Percentiles rank a stretch among this genome's conserved stretches.
Conservation (phyloP, 2,329 filamentous ascomycete species). For the Trichoderma semiorbis region DNA sequence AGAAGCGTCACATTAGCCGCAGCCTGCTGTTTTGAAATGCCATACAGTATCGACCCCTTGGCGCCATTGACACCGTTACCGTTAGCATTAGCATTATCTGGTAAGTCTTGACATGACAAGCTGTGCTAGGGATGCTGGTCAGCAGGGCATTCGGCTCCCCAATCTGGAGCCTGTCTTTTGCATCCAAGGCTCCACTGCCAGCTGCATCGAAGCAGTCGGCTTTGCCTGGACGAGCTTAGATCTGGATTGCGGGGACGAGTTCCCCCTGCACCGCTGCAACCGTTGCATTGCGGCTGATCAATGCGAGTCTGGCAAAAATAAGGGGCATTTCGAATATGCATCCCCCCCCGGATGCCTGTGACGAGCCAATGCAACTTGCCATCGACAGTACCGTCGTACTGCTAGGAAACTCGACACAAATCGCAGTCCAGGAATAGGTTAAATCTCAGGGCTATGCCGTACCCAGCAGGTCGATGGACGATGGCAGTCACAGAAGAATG, state of each 20-base stretch:
- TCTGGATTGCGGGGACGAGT: slow-evolving; percentile 6
- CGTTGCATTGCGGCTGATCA: slow-evolving; percentile 12
- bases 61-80: not conserved
- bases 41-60: not conserved
- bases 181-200: not conserved
- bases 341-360: not conserved
- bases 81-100: not conserved
- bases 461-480: not conserved
- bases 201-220: not conserved
- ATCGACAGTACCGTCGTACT: not conserved
- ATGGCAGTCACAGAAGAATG: not conserved
- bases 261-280: not conserved
- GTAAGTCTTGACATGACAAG: not conserved
- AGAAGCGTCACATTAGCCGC: not conserved
- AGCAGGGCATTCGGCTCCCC: not conserved
- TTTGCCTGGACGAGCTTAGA: slow-evolving; percentile 10
- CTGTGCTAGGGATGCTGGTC: not conserved
- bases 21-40: not conserved
- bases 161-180: not conserved
- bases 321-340: not conserved
- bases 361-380: not conserved
- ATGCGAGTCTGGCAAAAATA: not conserved
- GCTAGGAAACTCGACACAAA: not conserved
- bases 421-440: not conserved
- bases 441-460: not conserved